Conservation (phyloP, 495 filamentous ascomycete species). For the Talaromyces nanjingensis region DNA sequence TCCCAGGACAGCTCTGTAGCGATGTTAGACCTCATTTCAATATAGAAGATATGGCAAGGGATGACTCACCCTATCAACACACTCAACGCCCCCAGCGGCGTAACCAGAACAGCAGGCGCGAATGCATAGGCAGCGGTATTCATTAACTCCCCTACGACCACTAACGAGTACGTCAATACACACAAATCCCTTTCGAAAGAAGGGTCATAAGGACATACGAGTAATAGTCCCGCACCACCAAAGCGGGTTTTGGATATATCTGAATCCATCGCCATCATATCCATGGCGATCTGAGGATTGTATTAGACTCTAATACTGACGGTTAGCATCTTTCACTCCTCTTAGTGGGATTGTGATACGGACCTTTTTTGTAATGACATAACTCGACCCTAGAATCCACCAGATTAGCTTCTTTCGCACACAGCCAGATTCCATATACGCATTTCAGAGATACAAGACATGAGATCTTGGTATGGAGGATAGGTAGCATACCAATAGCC, state of each 20-base stretch:
- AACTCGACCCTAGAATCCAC: constrained; percentile 63
- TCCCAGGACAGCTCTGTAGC: constrained; percentile 71
- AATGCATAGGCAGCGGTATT: constrained; percentile 99
- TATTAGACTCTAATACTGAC: constrained; percentile 62
- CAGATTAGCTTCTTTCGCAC: constrained; percentile 12
- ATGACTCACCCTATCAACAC: constrained; percentile 74
- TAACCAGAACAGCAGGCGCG: constrained; percentile 94
- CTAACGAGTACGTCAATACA: constrained; percentile 26
- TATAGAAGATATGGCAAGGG: not conserved
- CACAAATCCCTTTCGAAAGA: not conserved
- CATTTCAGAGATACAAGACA: not conserved
- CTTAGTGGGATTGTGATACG: constrained; percentile 16
- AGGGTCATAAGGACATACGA: constrained; percentile 47
- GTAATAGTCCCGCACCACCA: constrained; percentile 95
- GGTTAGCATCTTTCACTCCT: not conserved
- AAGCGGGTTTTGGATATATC: constrained; percentile 82
- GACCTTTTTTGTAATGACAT: constrained; percentile 92
- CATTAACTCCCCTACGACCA: constrained; percentile 78
- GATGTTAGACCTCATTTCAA: not conserved
- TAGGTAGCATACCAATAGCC: constrained; percentile 69
- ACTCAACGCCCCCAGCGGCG: constrained; percentile 84
- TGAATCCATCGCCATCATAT: constrained; percentile 93
- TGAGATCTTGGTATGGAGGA: not conserved
- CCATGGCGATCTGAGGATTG: constrained; percentile 85
- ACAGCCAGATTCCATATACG: not conserved